Evolutionary conservation across 176 grass and related monocot species (phyloP), one percentile per base, ranked within the genome.

Genomic region (Alopecurus myosuroides): DNA sequence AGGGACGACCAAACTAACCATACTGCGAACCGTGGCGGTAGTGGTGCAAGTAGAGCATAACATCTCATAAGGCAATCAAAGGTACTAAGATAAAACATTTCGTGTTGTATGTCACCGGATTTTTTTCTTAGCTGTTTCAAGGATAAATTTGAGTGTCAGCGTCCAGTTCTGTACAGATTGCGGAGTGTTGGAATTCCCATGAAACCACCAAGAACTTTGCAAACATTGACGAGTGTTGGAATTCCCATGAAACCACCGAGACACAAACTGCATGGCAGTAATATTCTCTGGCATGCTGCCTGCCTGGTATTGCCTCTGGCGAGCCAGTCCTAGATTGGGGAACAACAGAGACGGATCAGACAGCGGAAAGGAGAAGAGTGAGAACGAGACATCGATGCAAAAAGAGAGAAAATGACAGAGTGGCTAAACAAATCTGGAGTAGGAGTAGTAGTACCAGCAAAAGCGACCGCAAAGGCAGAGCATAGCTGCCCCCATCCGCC

Each of bases 381-480:
- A 86, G 83, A 87, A 84, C 74, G 71, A 92, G 62, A 73, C 77
- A 50, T 86, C 83, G 7, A 69, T 82, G 73, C 18, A 5, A 69
- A 80, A 28, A 45, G 22, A 15, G 37, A 76, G 41, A 39, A 70
- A 1, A 52, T 26, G 58, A 57, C 69, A 55, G 65, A 64, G 76
- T 66, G 35, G 51, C 41, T 51, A 66, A 51, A 36, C 70, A 72
- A 56, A 70, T 22, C 46, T 20, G 18, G 35, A 20, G n/a, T n/a
- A n/a, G 11, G 18, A 72, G 49, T 37, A 51, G 23, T 48, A 42
- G 12, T 28, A 46, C 57, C 58, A 82, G 9, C 78, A 86, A 86
- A 82, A 82, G 83, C 87, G 29, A 14, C 34, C 70, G 55, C 75
- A 70, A 78, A 84, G 55, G 19, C 78, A 15, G 57, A 33, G 58